phyloP scores from a whole-genome alignment of 2,329 filamentous ascomycete genomes.

The Exserohilum turcica region DNA sequence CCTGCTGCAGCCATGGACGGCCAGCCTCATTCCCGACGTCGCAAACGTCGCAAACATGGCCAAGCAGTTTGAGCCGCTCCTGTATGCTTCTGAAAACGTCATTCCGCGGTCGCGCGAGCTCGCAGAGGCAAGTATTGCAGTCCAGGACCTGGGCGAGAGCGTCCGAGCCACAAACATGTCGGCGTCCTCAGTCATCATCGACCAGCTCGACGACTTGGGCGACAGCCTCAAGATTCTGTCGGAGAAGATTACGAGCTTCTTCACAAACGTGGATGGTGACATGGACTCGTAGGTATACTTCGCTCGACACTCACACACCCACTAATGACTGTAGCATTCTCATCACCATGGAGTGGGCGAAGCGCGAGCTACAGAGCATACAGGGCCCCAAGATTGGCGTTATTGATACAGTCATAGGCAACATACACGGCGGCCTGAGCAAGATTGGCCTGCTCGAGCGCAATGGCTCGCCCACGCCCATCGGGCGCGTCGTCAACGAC shows the following conservation, averaged over 20 bases:
- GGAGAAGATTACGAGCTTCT: constrained; percentile 86
- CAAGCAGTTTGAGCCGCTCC: constrained; percentile 89
- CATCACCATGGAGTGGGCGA: constrained; percentile 95
- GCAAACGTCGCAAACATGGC: constrained; percentile 90
- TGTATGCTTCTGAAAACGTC: constrained; percentile 92
- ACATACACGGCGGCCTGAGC: constrained; percentile 78
- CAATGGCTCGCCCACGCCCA: constrained; percentile 62
- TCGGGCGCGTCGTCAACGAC: constrained; percentile 71
- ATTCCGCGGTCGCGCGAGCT: constrained; percentile 84
- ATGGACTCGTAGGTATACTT: constrained; percentile 71
- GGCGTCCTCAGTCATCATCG: constrained; percentile 82
- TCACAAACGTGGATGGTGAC: constrained; percentile 90
- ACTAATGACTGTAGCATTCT: constrained; percentile 66
- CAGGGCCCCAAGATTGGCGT: constrained; percentile 55
- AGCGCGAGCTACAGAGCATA: constrained; percentile 72
- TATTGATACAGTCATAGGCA: constrained; percentile 77
- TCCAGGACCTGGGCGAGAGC: constrained; percentile 93
- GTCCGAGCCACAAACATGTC: constrained; percentile 90
- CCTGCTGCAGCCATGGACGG: constrained; percentile 67
- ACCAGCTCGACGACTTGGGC: constrained; percentile 81
- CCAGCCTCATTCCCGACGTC: constrained; percentile 76
- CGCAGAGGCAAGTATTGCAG: constrained; percentile 88
- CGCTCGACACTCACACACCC: neutral
- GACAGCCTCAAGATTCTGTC: constrained; percentile 84
- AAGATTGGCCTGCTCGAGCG: constrained; percentile 55